Conservation (phyloP, 345 rosid genomes). For the Populus ilicifolia region DNA sequence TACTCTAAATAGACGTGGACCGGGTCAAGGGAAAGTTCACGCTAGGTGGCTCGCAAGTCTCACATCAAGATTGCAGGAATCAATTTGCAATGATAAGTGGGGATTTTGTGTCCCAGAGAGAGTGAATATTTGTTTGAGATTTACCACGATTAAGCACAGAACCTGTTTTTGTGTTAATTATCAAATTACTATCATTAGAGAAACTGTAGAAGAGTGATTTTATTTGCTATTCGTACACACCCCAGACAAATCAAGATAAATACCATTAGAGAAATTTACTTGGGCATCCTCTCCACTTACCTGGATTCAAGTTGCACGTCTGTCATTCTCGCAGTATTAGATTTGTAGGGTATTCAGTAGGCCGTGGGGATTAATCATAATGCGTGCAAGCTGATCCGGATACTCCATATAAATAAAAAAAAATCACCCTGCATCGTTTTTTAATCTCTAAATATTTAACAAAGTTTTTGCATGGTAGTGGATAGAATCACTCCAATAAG, state of each 20-base stretch:
- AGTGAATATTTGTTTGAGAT: not conserved
- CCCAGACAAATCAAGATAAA: no score
- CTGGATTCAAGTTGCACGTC: no score
- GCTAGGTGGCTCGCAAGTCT: not conserved
- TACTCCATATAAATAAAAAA: no score
- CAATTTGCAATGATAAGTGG: slow-evolving; percentile 2
- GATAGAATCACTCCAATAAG: not conserved
- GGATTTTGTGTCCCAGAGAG: slow-evolving; percentile 11
- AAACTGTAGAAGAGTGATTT: not conserved
- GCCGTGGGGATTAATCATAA: no score
- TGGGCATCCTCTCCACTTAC: no score
- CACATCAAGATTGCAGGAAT: not conserved
- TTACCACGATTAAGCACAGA: not conserved
- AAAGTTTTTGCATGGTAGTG: not conserved
- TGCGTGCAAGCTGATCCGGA: no score
- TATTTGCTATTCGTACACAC: no score
- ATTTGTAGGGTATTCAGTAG: no score
- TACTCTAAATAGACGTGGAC: not conserved
- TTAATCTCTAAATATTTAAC: not conserved
- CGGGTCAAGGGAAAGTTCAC: not conserved
- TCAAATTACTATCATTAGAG: not conserved
- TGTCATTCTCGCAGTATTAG: no score
- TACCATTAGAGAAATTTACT: no score
- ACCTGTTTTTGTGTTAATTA: not conserved
- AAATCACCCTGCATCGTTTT: no score